Percentiles rank a stretch among this genome's conserved stretches.
These are phyloP conservation scores for Apophysomyces variabilis DNA, from an alignment of 371 early-diverging fungal genomes.

Conservation along the genomic window DNA sequence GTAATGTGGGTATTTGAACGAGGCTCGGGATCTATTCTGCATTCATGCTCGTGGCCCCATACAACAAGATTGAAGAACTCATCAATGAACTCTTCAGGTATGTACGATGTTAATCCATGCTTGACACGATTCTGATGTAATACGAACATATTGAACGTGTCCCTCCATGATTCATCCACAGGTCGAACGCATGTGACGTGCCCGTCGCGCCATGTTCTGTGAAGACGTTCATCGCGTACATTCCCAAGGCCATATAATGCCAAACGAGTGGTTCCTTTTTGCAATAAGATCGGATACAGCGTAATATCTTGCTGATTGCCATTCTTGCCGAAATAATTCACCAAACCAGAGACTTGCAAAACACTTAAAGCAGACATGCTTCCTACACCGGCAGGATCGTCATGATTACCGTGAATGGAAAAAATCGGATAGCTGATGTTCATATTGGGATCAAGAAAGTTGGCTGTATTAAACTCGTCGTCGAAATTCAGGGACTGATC, in stretches of 20 bases:
- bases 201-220: conserved; percentile 80
- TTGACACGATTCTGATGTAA: conserved; percentile 91
- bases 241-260: conserved; percentile 97
- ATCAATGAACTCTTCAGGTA: conserved; percentile 90
- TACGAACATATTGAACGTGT: conserved; percentile 68
- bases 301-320: conserved; percentile 75
- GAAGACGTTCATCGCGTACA: conserved; percentile 93
- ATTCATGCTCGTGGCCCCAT: conserved; percentile 99
- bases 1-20: conserved; percentile 53
- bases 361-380: conserved; percentile 89
- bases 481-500: conserved; percentile 80
- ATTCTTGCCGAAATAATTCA: conserved; percentile 96
- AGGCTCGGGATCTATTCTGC: conserved; percentile 75
- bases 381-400: conserved; percentile 94
- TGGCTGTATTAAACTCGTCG: conserved; percentile 66
- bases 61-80: conserved; percentile 89
- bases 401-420: conserved; percentile 99
- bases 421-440: conserved; percentile 93
- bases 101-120: conserved; percentile 85
- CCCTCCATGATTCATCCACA: conserved; percentile 60
- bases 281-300: conserved; percentile 82
- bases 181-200: conserved; percentile 83
- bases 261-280: conserved; percentile 78
- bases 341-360: conserved; percentile 80
- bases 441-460: conserved; percentile 89